Conservation (phyloP, 805 yeast genomes). For the Teunomyces lycoperdinae region DNA sequence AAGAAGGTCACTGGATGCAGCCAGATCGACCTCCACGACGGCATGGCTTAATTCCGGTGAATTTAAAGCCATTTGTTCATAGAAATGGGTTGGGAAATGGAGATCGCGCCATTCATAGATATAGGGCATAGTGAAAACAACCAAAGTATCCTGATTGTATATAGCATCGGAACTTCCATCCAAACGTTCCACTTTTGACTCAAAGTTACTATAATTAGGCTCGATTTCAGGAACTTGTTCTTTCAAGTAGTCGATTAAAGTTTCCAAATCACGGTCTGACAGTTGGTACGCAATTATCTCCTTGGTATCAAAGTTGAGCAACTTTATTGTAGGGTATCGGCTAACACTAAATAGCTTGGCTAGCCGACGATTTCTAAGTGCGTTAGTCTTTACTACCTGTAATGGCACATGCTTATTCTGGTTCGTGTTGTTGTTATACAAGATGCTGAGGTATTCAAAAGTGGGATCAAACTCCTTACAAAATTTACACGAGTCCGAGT, state of each 20-base stretch:
- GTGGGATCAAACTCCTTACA: conserved; percentile 33
- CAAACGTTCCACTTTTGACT: conserved; percentile 15
- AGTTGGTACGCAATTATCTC: conserved; percentile 37
- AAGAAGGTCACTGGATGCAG: conserved; percentile 17
- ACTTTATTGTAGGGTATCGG: conserved; percentile 49
- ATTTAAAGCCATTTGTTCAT: conserved; percentile 24
- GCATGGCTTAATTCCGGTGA: conserved; percentile 17
- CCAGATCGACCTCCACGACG: conserved; percentile 23
- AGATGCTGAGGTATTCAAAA: conserved; percentile 37
- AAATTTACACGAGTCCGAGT: conserved; percentile 35
- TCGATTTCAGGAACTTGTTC: conserved; percentile 10
- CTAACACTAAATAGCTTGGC: conserved; percentile 37
- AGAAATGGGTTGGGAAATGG: conserved; percentile 33
- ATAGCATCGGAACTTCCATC: conserved; percentile 6
- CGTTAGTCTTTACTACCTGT: conserved; percentile 33
- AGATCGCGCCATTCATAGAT: conserved; percentile 30
- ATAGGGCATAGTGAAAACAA: conserved; percentile 23
- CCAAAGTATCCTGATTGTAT: conserved; percentile 13
- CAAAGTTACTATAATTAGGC: conserved; percentile 22
- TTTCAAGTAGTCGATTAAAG: conserved; percentile 15
- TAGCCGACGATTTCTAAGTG: conserved; percentile 26
- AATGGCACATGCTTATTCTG: conserved; percentile 25
- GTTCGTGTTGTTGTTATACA: conserved; percentile 40
- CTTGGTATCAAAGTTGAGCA: conserved; percentile 43
- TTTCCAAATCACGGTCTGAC: conserved; percentile 15